Evolutionary conservation across 1,139 yeast genomes (phyloP).

Genomic region (Diutina sp.): DNA sequence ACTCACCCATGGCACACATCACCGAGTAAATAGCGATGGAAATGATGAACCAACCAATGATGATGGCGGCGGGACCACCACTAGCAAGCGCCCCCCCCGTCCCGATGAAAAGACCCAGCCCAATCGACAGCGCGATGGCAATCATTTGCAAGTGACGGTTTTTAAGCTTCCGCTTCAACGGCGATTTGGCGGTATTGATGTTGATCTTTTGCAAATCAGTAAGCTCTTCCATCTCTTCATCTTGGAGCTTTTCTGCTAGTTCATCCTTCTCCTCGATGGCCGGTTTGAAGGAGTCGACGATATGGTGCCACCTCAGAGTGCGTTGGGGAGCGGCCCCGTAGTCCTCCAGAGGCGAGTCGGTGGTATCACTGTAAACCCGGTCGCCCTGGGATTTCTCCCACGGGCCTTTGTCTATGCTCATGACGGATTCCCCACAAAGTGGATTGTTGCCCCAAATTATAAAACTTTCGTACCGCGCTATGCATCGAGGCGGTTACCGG

Average conservation of each 20-base stretch:
- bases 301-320: neutral
- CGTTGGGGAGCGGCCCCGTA: neutral
- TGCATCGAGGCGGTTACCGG: neutral
- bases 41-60: slow-evolving; percentile 36
- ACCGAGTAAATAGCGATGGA: slow-evolving; percentile 48
- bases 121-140: slow-evolving; percentile 17
- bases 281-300: neutral
- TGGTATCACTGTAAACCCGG: neutral
- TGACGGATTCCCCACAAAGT: neutral
- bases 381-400: neutral
- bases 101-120: slow-evolving; percentile 10
- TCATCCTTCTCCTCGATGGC: neutral
- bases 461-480: neutral
- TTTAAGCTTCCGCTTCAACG: slow-evolving; percentile 24
- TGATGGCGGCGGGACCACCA: slow-evolving; percentile 9
- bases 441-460: neutral
- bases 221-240: slow-evolving; percentile 9
- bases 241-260: neutral
- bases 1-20: slow-evolving; percentile 53
- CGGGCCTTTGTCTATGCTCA: neutral
- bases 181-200: slow-evolving; percentile 23
- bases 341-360: neutral
- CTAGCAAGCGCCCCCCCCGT: slow-evolving; percentile 8
- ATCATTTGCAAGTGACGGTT: slow-evolving; percentile 21
- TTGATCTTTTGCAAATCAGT: slow-evolving; percentile 24